A percentile compares a stretch with the other conserved stretches of the same genome.
Conservation (phyloP, 805 yeast species). For the Saccharomycopsis schoenii region DNA sequence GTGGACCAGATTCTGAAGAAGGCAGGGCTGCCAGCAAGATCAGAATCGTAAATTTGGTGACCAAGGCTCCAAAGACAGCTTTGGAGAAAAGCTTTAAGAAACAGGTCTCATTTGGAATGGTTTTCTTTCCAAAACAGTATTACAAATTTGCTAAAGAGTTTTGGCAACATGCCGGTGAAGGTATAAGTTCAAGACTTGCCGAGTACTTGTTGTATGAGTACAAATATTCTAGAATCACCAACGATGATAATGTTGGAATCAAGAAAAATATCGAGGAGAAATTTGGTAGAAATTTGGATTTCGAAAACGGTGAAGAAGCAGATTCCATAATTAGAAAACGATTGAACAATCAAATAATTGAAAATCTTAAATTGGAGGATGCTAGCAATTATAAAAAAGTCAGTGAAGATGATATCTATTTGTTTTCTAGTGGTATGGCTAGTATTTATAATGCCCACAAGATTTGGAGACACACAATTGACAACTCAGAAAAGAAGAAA, state of each 20-base stretch:
- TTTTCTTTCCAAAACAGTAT: conserved; percentile 59
- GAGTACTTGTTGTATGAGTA: conserved; percentile 70
- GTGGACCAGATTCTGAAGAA: conserved; percentile 23
- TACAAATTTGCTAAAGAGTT: conserved; percentile 66
- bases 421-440: conserved; percentile 91
- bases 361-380: conserved; percentile 14
- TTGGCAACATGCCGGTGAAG: conserved; percentile 98
- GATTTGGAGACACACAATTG: conserved; percentile 30
- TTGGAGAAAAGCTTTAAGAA: conserved; percentile 50
- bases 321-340: conserved; percentile 64
- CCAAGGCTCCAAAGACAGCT: conserved; percentile 52
- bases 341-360: conserved; percentile 41
- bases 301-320: conserved; percentile 66
- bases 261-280: conserved; percentile 74
- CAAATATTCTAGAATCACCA: conserved; percentile 25
- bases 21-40: conserved; percentile 27
- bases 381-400: not conserved
- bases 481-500: conserved; percentile 32
- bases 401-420: conserved; percentile 60
- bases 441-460: conserved; percentile 77
- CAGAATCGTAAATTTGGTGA: conserved; percentile 63
- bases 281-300: conserved; percentile 80
- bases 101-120: conserved; percentile 65
- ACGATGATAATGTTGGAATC: conserved; percentile 40
- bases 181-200: conserved; percentile 83